phyloP scores from a whole-genome alignment of 2,329 filamentous ascomycete species.

The Epichloe uncinata region DNA sequence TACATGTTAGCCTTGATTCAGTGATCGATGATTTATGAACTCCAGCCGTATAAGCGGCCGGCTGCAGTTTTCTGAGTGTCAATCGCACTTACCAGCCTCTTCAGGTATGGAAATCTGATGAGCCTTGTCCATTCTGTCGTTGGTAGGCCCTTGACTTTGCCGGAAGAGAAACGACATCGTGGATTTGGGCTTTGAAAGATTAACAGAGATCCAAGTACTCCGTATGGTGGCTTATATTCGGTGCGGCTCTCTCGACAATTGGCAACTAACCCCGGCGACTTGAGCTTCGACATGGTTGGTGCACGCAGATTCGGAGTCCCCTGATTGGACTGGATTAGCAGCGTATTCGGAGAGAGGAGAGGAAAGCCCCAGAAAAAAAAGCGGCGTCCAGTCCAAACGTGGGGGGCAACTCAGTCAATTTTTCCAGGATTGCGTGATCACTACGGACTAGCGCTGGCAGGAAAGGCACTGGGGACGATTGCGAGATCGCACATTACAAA shows the following conservation, averaged over 20 bases:
- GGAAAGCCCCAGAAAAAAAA: neutral
- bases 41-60: no score
- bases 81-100: slow-evolving; percentile 44
- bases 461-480: slow-evolving; percentile 5
- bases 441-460: slow-evolving; percentile 12
- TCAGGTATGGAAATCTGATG: slow-evolving; percentile 43
- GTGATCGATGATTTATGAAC: neutral
- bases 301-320: no score
- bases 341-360: neutral
- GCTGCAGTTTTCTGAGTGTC: neutral
- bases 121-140: slow-evolving; percentile 27
- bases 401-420: slow-evolving; percentile 8
- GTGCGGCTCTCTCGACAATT: neutral
- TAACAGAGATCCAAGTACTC: neutral
- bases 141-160: slow-evolving; percentile 13
- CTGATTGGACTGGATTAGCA: neutral
- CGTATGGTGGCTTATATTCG: neutral
- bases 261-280: neutral
- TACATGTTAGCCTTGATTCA: slow-evolving; percentile 9
- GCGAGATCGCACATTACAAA: slow-evolving; percentile 15
- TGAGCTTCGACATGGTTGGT: neutral
- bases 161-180: slow-evolving; percentile 24
- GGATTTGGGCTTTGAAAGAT: neutral
- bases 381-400: neutral
- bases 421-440: slow-evolving; percentile 22